phyloP scores from a whole-genome alignment of 331 rosid species.

The Rosa hybrid region DNA sequence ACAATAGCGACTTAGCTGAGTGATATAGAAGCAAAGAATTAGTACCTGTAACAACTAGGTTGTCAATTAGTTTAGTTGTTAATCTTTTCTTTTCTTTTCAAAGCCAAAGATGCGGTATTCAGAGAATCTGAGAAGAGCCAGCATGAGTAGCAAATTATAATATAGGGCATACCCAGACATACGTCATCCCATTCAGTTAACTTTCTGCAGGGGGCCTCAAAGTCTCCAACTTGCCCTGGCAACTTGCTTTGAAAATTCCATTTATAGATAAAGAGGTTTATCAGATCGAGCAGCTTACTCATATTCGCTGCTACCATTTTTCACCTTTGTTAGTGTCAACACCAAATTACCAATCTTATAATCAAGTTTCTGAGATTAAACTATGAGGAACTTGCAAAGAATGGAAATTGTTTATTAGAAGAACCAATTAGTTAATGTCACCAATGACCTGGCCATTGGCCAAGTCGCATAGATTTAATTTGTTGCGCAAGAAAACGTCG shows the following conservation, averaged over 20 bases:
- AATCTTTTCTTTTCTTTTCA: neutral
- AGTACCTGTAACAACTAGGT: neutral
- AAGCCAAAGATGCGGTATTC: conserved; percentile 15
- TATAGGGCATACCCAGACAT: conserved; percentile 4
- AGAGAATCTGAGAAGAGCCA: conserved; percentile 37
- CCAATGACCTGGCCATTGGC: conserved; percentile 1
- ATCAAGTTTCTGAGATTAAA: conserved; percentile 1
- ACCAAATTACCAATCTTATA: neutral
- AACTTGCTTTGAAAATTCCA: conserved; percentile 29
- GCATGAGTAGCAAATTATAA: conserved; percentile 26
- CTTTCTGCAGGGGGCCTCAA: conserved; percentile 25
- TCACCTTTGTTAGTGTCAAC: conserved; percentile 11
- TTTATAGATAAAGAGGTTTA: neutral
- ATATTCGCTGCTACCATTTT: conserved; percentile 7
- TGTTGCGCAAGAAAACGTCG: conserved; percentile 21
- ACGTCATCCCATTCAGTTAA: conserved; percentile 33
- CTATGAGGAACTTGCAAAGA: neutral
- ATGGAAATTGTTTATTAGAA: neutral
- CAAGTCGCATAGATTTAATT: no score
- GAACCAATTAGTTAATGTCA: neutral
- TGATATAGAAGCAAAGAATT: neutral
- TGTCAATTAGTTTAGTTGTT: neutral
- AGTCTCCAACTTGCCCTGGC: conserved; percentile 20
- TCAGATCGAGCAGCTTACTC: neutral
- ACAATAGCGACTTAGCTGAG: neutral